Evolutionary conservation across 805 yeast genomes (phyloP).

Genomic region (Nakazawaea wickerhamii): DNA sequence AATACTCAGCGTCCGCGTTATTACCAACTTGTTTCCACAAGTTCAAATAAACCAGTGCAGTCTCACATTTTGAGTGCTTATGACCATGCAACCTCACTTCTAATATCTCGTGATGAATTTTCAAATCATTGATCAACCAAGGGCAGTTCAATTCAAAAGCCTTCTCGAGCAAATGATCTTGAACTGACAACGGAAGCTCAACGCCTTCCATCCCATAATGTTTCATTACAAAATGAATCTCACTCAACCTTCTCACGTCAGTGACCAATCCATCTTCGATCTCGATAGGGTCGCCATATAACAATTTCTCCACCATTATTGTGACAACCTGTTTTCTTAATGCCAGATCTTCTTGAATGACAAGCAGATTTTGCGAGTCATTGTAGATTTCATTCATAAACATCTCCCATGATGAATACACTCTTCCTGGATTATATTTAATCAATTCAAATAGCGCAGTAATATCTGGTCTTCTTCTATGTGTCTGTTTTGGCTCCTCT

Average conservation of each 20-base stretch:
- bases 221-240: background rate
- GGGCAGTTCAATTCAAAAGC: background rate
- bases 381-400: slow-evolving; percentile 14
- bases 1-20: background rate
- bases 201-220: background rate
- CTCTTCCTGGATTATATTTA: slow-evolving; percentile 32
- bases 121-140: background rate
- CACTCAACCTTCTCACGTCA: background rate
- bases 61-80: background rate
- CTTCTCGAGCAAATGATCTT: background rate
- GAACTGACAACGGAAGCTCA: background rate
- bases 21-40: background rate
- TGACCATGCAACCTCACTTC: background rate
- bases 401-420: slow-evolving; percentile 27
- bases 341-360: background rate
- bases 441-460: slow-evolving; percentile 22
- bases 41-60: background rate
- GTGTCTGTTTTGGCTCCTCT: slow-evolving; percentile 4
- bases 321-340: background rate
- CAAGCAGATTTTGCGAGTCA: background rate
- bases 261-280: slow-evolving; percentile 5
- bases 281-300: slow-evolving; percentile 8
- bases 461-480: background rate
- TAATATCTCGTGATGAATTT: background rate
- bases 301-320: slow-evolving; percentile 4